Base-by-base conservation (phyloP, 1,284 basidiomycete genomes). In the Ganoderma sinense region DNA sequence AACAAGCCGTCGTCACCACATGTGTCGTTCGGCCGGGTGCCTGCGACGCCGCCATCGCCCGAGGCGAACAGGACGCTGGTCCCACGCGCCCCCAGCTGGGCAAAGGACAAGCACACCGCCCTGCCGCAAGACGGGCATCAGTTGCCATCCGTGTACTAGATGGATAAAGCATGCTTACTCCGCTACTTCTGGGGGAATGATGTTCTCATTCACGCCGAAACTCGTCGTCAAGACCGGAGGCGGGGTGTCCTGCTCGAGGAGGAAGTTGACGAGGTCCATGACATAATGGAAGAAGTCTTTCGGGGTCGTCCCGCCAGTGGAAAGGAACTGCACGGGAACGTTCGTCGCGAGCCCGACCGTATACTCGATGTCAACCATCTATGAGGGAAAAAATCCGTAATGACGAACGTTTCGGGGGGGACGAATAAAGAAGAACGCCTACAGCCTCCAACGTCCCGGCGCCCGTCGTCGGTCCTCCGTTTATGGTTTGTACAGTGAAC, bases 31-130 rank as follows among this genome's bases (percentile, higher is more conserved):
- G 86, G 87, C 18, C 85, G 83, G 0, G 81, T 39, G 66, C 86
- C 76, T 6, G 89, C 91, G 10, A 91, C 91, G 64, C 91, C 92
- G 16, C 77, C 78, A 72, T 94, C 91, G 20, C 91, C 92, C 66
- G 88, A 88, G 8, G 87, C 82, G 76, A 90, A 91, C 64, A 90
- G 70, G 53, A 92, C 71, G 8, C 88, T 87, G 16, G 87, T 82
- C 48, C 92, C 91, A 8, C 89, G 85, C 23, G 83, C 84, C 43
- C 90, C 87, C 23, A 92, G 82, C 73, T 89, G 85, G 23, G 91
- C 89, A 69, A 93, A 90, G n/a, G 84, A 84, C 55, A 78, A 75
- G 78, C 93, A 94, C 14, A 85, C 73, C 29, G 76, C 75, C 55
- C 81, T 83, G 1, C 33, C 33, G 18, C 13, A 61, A 14, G 26